A percentile compares a stretch with the other conserved stretches of the same genome.
phyloP scores from a whole-genome alignment of 106 monocot genomes.

The Acorus gramineus region DNA sequence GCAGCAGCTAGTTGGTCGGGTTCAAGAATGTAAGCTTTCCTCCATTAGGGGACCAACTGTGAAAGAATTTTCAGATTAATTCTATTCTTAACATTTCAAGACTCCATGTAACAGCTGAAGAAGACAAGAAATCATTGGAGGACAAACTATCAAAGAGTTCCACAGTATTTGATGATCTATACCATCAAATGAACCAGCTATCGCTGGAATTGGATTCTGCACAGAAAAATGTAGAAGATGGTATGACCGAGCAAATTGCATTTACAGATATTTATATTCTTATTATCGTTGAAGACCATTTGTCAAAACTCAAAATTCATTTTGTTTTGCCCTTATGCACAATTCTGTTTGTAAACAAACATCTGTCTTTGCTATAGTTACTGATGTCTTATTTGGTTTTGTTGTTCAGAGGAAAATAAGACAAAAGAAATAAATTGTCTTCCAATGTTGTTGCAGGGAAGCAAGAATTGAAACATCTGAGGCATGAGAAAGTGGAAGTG shows the following conservation, averaged over 20 bases:
- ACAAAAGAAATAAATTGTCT: background rate
- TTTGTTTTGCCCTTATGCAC: no score
- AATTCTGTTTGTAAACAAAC: background rate
- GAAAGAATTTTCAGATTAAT: background rate
- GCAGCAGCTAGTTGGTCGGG: conserved; percentile 52
- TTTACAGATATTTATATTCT: no score
- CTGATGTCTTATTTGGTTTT: background rate
- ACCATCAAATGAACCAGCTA: conserved; percentile 33
- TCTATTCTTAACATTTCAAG: background rate
- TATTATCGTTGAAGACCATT: no score
- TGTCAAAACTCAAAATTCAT: no score
- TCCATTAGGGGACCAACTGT: background rate
- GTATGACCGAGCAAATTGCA: conserved; percentile 14
- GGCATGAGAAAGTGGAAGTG: conserved; percentile 55
- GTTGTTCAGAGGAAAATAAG: background rate
- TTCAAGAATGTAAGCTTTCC: conserved; percentile 37
- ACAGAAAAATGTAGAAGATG: conserved; percentile 36
- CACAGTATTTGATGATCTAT: conserved; percentile 59
- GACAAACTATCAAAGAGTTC: conserved; percentile 50
- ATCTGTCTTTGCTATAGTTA: background rate
- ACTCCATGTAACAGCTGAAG: conserved; percentile 51
- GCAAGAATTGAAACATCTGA: conserved; percentile 43
- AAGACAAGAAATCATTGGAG: conserved; percentile 73
- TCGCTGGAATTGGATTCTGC: conserved; percentile 55
- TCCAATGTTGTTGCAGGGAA: conserved; percentile 29